phyloP scores from a whole-genome alignment of 2,329 filamentous ascomycete genomes.

The Aspergillus texensis region DNA sequence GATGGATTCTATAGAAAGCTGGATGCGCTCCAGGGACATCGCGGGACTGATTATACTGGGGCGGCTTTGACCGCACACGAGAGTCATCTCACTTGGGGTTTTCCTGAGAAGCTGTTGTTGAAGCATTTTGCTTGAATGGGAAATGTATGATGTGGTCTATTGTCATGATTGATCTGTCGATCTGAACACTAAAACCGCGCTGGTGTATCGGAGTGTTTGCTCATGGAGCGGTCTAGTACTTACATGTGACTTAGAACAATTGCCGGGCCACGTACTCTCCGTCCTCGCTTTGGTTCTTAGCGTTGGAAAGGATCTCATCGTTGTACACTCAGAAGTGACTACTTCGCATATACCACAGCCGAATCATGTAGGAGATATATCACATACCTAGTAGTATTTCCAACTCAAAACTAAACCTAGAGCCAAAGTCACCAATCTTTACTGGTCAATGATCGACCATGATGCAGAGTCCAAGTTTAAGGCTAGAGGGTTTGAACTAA shows the following conservation, averaged over 20 bases:
- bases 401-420: not conserved
- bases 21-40: too few species aligned
- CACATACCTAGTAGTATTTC: not conserved
- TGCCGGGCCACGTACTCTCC: too few species aligned
- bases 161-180: too few species aligned
- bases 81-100: not conserved
- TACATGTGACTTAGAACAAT: too few species aligned
- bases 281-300: too few species aligned
- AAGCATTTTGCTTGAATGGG: not conserved
- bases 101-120: not conserved
- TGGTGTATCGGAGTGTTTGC: too few species aligned
- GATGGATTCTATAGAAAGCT: too few species aligned
- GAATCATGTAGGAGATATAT: not conserved
- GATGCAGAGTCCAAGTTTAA: not conserved
- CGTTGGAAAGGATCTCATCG: too few species aligned
- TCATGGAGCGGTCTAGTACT: too few species aligned
- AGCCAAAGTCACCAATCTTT: not conserved
- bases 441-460: not conserved
- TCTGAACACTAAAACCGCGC: too few species aligned
- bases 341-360: not conserved
- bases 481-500: not conserved
- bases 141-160: not conserved
- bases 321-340: too few species aligned
- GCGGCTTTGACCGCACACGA: not conserved
- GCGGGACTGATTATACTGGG: not conserved